phyloP scores from a whole-genome alignment of 148 eudicot genomes.

The Salicornia ramosissima region DNA sequence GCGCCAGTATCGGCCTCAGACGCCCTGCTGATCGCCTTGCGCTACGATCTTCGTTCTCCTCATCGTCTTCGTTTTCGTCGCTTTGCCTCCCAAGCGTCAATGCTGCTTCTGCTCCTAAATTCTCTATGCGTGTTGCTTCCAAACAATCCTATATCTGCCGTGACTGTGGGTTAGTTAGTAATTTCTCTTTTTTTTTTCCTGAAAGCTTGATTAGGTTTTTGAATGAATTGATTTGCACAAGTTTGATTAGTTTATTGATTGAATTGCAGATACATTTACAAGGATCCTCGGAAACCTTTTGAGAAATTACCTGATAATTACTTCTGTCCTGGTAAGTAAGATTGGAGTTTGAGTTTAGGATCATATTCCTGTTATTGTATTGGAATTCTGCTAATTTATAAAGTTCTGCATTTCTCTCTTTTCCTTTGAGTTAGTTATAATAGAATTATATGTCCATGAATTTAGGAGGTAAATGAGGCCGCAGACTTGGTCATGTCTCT shows the following conservation, averaged over 20 bases:
- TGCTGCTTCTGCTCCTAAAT: conserved; percentile 34
- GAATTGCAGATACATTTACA: conserved; percentile 80
- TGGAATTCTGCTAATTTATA: background rate
- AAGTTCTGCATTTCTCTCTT: background rate
- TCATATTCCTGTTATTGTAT: background rate
- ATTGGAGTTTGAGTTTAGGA: no score
- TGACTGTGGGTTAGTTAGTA: conserved; percentile 73
- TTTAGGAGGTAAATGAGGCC: background rate
- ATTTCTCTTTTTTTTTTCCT: background rate
- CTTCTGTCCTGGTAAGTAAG: conserved; percentile 78
- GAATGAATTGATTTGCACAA: no score
- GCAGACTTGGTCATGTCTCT: no score
- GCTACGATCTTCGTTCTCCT: conserved; percentile 48
- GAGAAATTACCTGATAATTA: conserved; percentile 80
- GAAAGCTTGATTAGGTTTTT: background rate
- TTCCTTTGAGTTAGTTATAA: background rate
- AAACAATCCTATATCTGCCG: conserved; percentile 87
- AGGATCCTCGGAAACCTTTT: conserved; percentile 67
- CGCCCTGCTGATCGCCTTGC: conserved; percentile 39
- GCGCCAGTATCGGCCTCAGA: conserved; percentile 37
- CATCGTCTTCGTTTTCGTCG: conserved; percentile 42
- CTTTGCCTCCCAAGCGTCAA: conserved; percentile 33
- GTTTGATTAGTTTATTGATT: background rate
- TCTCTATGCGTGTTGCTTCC: conserved; percentile 84
- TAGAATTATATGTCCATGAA: no score